Evolutionary conservation across 768 basidiomycete genomes (phyloP), one percentile per base, ranked within the genome.

Genomic region (Tricholoma sp.): DNA sequence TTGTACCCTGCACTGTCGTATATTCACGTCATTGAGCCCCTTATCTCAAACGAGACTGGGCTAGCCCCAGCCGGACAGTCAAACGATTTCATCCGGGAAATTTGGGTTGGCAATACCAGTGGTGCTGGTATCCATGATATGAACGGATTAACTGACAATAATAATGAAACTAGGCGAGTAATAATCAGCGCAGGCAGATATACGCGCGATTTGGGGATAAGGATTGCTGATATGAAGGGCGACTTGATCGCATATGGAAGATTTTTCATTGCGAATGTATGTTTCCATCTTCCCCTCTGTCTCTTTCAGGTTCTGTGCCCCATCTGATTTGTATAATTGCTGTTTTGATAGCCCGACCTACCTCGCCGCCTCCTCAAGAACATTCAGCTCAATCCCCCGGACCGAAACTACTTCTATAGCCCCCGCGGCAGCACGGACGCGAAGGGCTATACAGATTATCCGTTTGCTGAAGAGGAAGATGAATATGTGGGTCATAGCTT

Each of bases 1-100:
- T 69, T 68, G 20, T 67, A 68, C 49, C 74, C 75, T 11, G 60
- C 69, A 9, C 63, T 81, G 18, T 76, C 79, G 4, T 82, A 80
- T 67, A 57, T 82, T 2, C 78, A 80, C 57, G 62, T 74, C 33
- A 62, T 72, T 33, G 76, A 80, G 61, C 68, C 76, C 1, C 66
- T 64, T n/a, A 28, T 52, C 8, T 55, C 55, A 3, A 55, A 61
- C 53, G 65, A 64, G 50, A 41, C 51, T 49, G 12, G 54, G 42
- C 36, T 8, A 2, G 31, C 39, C 9, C 39, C 42, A 28, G 42
- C 32, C 3, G 36, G 42, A 17, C 57, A 63, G 42, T 66, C 60
- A 1, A 77, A 74, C 45, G 72, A 72, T 50, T 74, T 76, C 57
- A 51, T 76, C 32, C 68, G 72, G 15, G 31, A 63, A 1, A 74